A percentile compares a stretch with the other conserved stretches of the same genome.
Conservation (phyloP, 805 yeast genomes). For the Suhomyces kilbournensis region DNA sequence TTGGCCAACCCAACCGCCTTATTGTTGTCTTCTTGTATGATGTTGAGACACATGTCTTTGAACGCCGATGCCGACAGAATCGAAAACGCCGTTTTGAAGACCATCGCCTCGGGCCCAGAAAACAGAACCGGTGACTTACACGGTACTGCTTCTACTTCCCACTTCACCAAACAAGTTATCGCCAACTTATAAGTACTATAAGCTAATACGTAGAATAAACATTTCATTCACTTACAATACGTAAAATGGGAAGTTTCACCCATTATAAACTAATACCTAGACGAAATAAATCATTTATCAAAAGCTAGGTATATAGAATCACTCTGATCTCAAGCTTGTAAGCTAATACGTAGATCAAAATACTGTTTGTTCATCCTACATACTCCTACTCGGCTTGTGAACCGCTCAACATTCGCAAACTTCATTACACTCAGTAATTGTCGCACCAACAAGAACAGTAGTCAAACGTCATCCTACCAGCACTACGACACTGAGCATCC, state of each 20-base stretch:
- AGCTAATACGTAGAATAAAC: not conserved
- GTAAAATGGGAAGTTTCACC: no score
- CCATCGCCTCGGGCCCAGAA: conserved; percentile 94
- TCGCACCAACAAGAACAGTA: no score
- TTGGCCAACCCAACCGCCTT: conserved; percentile 98
- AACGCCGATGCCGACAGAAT: conserved; percentile 76
- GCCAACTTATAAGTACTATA: conserved; percentile 50
- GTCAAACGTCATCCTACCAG: no score
- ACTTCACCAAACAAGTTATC: conserved; percentile 91
- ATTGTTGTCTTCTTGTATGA: conserved; percentile 93
- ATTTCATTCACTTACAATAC: not conserved
- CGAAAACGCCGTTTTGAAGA: conserved; percentile 79
- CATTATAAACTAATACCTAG: no score
- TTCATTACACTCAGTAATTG: no score
- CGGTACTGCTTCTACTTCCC: conserved; percentile 85
- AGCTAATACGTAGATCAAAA: no score
- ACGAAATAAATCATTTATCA: no score
- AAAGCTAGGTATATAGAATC: no score
- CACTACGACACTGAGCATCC: no score
- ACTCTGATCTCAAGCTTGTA: no score
- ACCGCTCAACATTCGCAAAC: not conserved
- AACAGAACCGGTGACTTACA: conserved; percentile 96
- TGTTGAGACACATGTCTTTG: conserved; percentile 98
- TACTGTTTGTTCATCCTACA: no score
- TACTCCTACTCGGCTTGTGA: not conserved